Percentiles rank a stretch among this genome's conserved stretches.
These are phyloP conservation scores for Trypanosoma cruzi DNA, from an alignment of 208 protist species.

Conservation along the genomic window DNA sequence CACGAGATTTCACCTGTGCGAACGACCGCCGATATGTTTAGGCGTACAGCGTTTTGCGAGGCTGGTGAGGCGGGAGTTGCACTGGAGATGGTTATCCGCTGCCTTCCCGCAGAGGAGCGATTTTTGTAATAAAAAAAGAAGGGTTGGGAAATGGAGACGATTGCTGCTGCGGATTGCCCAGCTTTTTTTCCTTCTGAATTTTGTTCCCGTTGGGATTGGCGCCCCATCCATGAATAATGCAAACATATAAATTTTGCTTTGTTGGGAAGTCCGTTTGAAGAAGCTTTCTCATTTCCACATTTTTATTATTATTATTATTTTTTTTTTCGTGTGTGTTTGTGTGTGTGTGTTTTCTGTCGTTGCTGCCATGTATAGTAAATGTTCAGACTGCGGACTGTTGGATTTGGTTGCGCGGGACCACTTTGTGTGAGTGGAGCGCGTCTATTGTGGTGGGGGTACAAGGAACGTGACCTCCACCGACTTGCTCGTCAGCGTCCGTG, in stretches of 20 bases:
- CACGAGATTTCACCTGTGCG: constrained; percentile 68
- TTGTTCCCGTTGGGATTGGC: neutral
- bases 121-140: constrained; percentile 22
- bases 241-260: neutral
- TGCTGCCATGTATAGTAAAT: constrained; percentile 24
- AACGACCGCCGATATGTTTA: constrained; percentile 78
- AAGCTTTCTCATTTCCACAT: too few species aligned
- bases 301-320: too few species aligned
- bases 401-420: constrained; percentile 12
- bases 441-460: constrained; percentile 60
- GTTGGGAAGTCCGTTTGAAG: too few species aligned
- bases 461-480: constrained; percentile 66
- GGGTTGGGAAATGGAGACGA: neutral
- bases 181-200: neutral
- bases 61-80: neutral
- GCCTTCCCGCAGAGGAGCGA: constrained; percentile 27
- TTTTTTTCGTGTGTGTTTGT: constrained; percentile 12
- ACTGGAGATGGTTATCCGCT: constrained; percentile 25
- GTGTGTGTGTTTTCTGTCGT: constrained; percentile 13
- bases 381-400: constrained; percentile 9
- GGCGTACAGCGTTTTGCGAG: constrained; percentile 47
- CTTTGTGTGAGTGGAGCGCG: constrained; percentile 20
- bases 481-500: constrained; percentile 78
- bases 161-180: neutral
- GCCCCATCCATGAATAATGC: neutral